These are phyloP conservation scores for Discostella stelligeroides DNA, from an alignment of 108 stramenopile genomes.

Conservation along the genomic window DNA sequence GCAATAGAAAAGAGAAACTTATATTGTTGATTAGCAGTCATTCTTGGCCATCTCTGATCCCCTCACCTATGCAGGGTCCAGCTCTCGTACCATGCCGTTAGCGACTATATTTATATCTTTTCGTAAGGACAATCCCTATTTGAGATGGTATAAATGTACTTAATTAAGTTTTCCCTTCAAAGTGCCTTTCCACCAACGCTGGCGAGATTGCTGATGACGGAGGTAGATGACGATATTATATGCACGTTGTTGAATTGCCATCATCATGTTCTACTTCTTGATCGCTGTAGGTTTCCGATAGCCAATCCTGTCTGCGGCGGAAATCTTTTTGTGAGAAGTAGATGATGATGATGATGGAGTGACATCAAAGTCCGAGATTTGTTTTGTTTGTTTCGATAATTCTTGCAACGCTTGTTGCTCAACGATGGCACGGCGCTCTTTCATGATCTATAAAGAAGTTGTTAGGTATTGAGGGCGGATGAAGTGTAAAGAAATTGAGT, in stretches of 20 bases:
- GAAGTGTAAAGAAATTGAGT: not conserved
- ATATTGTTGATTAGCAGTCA: not conserved
- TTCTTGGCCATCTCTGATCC: not conserved
- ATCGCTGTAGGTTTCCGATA: constrained; percentile 11
- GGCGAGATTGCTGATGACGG: too few relatives aligned
- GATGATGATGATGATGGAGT: constrained; percentile 27
- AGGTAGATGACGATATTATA: too few relatives aligned
- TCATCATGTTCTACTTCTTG: not conserved
- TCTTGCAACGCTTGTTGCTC: constrained; percentile 27
- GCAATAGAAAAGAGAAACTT: not conserved
- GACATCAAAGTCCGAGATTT: not conserved
- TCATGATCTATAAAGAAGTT: constrained; percentile 20
- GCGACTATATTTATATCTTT: not conserved
- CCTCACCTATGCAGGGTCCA: not conserved
- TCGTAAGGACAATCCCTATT: too few relatives aligned
- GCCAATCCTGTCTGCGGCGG: constrained; percentile 40
- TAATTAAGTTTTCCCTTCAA: too few relatives aligned
- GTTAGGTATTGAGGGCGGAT: too few relatives aligned
- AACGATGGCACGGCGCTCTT: constrained; percentile 32
- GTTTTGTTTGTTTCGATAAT: constrained; percentile 2
- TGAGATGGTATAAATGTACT: too few relatives aligned
- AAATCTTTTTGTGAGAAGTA: constrained; percentile 30
- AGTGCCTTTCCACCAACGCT: too few relatives aligned
- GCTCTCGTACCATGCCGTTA: not conserved
- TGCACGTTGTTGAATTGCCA: too few relatives aligned